A percentile compares a stretch with the other conserved stretches of the same genome.
phyloP scores from a whole-genome alignment of 306 rosid species.

The Medicago arabica region DNA sequence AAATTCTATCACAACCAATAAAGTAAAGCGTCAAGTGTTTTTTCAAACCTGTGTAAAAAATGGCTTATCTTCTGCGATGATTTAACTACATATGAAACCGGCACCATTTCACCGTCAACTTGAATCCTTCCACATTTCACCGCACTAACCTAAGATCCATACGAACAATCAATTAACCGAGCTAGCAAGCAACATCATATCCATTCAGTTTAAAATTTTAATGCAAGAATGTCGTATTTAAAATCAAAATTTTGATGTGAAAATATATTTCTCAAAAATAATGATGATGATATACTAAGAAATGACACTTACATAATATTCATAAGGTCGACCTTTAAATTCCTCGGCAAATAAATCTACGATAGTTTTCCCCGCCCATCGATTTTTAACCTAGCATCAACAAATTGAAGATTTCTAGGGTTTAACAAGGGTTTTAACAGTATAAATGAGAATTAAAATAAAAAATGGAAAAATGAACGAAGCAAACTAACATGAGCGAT shows the following conservation, averaged over 20 bases:
- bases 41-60: constrained; percentile 78
- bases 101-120: constrained; percentile 53
- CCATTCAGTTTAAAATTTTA: too few relatives aligned
- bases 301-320: constrained; percentile 65
- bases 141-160: constrained; percentile 40
- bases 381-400: constrained; percentile 73
- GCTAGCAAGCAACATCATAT: neutral
- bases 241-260: too few relatives aligned
- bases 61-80: constrained; percentile 86
- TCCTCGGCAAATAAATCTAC: constrained; percentile 91
- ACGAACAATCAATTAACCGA: constrained; percentile 21
- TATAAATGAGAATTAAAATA: neutral
- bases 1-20: constrained; percentile 32
- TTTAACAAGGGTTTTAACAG: constrained; percentile 46
- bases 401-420: constrained; percentile 35
- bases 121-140: constrained; percentile 58
- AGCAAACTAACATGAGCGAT: constrained; percentile 65
- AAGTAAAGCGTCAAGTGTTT: constrained; percentile 28
- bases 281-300: neutral
- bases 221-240: too few relatives aligned
- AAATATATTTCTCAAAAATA: too few relatives aligned
- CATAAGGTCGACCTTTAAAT: constrained; percentile 86
- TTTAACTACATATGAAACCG: constrained; percentile 54
- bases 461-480: neutral
- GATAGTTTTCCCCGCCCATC: constrained; percentile 91